Percentiles rank a stretch among this genome's conserved stretches.
Conservation (phyloP, 1,284 basidiomycete genomes). For the Ganoderma boninense region DNA sequence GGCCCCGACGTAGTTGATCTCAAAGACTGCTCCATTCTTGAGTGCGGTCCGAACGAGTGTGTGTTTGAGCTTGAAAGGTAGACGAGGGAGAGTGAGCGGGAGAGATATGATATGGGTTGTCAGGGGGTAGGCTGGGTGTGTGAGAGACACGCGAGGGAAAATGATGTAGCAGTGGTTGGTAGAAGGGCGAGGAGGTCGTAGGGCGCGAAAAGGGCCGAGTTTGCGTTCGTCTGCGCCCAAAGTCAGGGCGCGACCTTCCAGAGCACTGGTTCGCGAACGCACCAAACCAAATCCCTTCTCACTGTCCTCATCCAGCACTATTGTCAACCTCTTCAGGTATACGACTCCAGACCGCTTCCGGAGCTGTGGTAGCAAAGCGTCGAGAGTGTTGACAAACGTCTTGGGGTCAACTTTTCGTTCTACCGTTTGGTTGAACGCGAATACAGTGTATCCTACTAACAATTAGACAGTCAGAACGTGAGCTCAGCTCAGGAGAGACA, state of each 20-base stretch:
- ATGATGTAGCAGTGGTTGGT: constrained; percentile 75
- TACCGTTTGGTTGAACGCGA: constrained; percentile 76
- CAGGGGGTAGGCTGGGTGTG: constrained; percentile 82
- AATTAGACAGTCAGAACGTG: constrained; percentile 29
- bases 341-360: constrained; percentile 63
- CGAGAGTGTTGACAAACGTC: constrained; percentile 67
- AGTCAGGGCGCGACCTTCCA: background rate
- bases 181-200: constrained; percentile 83
- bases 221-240: constrained; percentile 65
- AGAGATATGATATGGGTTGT: constrained; percentile 86
- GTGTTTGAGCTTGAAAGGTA: constrained; percentile 85
- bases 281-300: constrained; percentile 86
- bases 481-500: background rate
- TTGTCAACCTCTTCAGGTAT: constrained; percentile 74
- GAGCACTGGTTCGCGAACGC: constrained; percentile 30
- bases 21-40: constrained; percentile 86
- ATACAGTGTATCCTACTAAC: constrained; percentile 81
- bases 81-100: constrained; percentile 80
- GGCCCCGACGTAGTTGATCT: constrained; percentile 80
- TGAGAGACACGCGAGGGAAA: constrained; percentile 83
- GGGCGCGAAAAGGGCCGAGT: constrained; percentile 58
- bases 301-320: constrained; percentile 78
- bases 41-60: constrained; percentile 84
- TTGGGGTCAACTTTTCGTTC: constrained; percentile 75
- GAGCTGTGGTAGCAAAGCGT: constrained; percentile 60